Base-by-base conservation (phyloP, 345 rosid genomes). In the Firmiana major region DNA sequence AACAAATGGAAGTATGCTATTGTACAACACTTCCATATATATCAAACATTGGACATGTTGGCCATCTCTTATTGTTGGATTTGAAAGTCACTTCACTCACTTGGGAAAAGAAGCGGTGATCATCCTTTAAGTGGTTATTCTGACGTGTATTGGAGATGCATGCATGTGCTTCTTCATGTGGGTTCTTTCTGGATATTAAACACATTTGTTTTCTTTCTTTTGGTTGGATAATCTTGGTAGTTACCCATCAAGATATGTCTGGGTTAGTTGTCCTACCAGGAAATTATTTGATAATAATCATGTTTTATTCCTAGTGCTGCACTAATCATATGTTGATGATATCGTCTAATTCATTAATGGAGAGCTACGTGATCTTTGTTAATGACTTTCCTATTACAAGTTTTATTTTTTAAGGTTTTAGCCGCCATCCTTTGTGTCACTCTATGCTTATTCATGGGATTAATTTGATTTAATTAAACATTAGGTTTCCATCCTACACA, bases 161-260 rank as follows among this genome's bases (percentile, higher is more conserved):
- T 59, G 51, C 79, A 76, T 65, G 73, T 65, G 79, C 51, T 22
- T 53, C 24, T 53, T 65, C 73, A 51, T 38, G 71, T 63, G 63
- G 72, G 34, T 46, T 64, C 19, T 6, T 24, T 13, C 49, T 63
- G 57, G 24, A 57, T 21, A 24, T 28, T 59, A 28, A 48, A 38
- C 40, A 38, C 40, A 38, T 38, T 38, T 38, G 40, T 38, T 38
- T 38, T 38, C 40, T 38, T 38, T 4, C 40, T 2, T 38, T 38
- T 5, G 5, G 40, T 38, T 4, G 40, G 40, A 5, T 3, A 38
- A 3, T 0, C 40, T 3, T 31, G 34, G 40, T 38, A 38, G 6
- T 38, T 38, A 38, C 40, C 40, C 0, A 38, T 1, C 40, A 1
- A 38, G 4, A 38, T 38, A 38, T 38, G 40, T 2, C 43, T 15